Evolutionary conservation across 805 yeast genomes (phyloP), one percentile per base, ranked within the genome.

Genomic region (Candida argentea): DNA sequence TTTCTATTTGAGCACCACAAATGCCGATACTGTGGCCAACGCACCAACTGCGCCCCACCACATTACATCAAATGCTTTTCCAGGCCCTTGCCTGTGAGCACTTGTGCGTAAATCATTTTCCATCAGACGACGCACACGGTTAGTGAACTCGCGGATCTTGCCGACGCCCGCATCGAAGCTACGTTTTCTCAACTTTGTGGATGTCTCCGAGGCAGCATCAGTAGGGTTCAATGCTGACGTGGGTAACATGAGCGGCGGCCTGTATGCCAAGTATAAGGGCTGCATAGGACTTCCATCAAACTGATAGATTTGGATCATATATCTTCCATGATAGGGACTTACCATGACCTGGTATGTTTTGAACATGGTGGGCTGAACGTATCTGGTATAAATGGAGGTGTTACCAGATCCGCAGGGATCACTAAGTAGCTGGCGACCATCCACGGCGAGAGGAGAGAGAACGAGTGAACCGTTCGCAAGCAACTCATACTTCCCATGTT

Each of bases 201-300:
- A 42, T 7, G 67, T 51, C 21, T 59, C 54, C 5, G 64, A 46
- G 2, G 61, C 57, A 17, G 39, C 34, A 24, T 62, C 61, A 2
- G 94, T 82, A 14, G 98, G 98, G 54, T 87, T 89, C 65, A 91
- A 60, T 0, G 96, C 87, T 29, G 51, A 57, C 1, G 97, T 91
- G 14, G 98, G 98, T 35, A 91, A 71, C 98, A 91, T 91, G 71
- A 81, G 67, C 6, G 98, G 93, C 5, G 98, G 98, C 43, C 71
- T 70, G 61, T 87, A 91, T 2, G 93, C 95, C 52, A 91, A 67
- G 55, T 85, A 91, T 44, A 91, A 54, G 1, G 98, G 97, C 40
- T 85, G 89, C 64, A 80, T 55, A 25, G 74, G 74, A 11, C 82
- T 52, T 11, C 96, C 96, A 51, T 79, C 85, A 42, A 69, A 78